Conservation (phyloP, 2,329 filamentous ascomycete species). For the Aspergillus flavus region DNA sequence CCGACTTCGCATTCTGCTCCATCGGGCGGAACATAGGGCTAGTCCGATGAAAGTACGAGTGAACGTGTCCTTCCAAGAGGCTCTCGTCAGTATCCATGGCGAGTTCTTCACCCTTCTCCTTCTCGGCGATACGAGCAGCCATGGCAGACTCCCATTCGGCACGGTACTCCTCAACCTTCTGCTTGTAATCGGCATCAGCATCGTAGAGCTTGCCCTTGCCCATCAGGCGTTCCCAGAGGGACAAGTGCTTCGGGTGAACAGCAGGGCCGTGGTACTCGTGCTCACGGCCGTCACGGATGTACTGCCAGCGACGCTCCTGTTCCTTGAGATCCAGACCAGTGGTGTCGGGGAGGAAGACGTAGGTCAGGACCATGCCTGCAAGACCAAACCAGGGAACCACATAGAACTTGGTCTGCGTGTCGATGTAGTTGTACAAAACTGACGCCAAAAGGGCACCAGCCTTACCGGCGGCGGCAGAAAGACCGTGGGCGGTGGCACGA, state of each 20-base stretch:
- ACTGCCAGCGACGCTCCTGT: constrained; percentile 91
- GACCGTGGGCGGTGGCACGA: constrained; percentile 89
- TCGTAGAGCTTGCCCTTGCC: constrained; percentile 83
- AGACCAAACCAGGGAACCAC: constrained; percentile 96
- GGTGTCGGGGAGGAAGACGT: constrained; percentile 89
- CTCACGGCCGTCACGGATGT: constrained; percentile 75
- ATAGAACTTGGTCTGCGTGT: constrained; percentile 80
- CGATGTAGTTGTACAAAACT: constrained; percentile 94
- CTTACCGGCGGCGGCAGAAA: constrained; percentile 91
- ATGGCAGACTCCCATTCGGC: constrained; percentile 55
- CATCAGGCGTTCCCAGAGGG: constrained; percentile 79
- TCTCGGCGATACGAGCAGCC: constrained; percentile 54
- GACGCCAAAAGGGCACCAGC: constrained; percentile 82
- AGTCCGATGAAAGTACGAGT: constrained; percentile 58
- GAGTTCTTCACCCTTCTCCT: constrained; percentile 39
- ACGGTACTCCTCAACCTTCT: constrained; percentile 83
- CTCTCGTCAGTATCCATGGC: constrained; percentile 48
- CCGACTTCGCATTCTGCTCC: constrained; percentile 36
- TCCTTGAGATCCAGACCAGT: constrained; percentile 96
- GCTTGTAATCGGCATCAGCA: constrained; percentile 77
- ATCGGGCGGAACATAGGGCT: constrained; percentile 46
- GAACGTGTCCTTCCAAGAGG: constrained; percentile 53
- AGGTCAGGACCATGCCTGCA: constrained; percentile 79
- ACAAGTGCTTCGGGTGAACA: constrained; percentile 85
- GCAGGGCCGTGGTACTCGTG: constrained; percentile 91